Conservation (phyloP, 2,329 filamentous ascomycete genomes). For the Xylogone sp. region DNA sequence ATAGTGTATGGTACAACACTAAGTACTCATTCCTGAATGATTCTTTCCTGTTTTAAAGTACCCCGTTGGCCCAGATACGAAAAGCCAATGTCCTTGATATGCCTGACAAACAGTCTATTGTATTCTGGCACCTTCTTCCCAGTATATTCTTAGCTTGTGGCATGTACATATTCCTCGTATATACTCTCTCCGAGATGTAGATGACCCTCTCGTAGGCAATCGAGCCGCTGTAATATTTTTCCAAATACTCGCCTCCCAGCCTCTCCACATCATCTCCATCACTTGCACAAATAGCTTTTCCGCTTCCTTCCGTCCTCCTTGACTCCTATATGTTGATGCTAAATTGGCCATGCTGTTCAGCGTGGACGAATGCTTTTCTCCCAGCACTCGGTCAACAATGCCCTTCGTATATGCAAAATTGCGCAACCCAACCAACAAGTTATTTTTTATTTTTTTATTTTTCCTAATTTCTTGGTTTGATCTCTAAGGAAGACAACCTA, state of each 20-base stretch:
- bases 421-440: too few species aligned
- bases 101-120: background rate
- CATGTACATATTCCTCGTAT: background rate
- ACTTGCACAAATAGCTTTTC: background rate
- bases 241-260: too few species aligned
- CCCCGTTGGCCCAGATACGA: background rate
- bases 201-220: background rate
- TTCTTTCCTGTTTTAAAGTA: background rate
- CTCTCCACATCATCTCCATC: too few species aligned
- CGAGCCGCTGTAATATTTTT: background rate
- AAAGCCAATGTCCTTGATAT: background rate
- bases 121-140: background rate
- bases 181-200: background rate
- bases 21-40: background rate
- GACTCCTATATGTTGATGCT: conserved; percentile 5
- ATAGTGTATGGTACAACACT: background rate
- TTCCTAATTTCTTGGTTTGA: too few species aligned
- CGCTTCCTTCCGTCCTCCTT: conserved; percentile 6
- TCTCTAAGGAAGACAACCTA: too few species aligned
- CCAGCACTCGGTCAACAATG: too few species aligned
- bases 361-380: conserved; percentile 4
- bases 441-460: too few species aligned
- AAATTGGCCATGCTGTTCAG: conserved; percentile 9
- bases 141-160: background rate
- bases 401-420: too few species aligned